phyloP scores from a whole-genome alignment of 176 grass and related monocot species.

The Puya raimondii region DNA sequence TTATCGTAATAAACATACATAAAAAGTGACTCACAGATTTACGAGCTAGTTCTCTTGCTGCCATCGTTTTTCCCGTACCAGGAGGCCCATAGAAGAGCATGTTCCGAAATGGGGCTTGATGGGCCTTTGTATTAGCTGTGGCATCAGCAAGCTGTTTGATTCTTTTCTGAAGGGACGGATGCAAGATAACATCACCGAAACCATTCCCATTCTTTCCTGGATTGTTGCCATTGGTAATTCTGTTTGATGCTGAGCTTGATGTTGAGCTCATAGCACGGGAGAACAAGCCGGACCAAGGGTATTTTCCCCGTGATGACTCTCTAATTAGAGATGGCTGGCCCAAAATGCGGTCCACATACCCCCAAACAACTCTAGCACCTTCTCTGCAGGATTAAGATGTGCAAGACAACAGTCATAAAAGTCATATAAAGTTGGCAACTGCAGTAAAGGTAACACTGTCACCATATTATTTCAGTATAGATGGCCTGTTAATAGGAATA shows the following conservation, averaged over 20 bases:
- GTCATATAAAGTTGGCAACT: background rate
- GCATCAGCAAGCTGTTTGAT: constrained; percentile 82
- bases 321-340: constrained; percentile 96
- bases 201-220: constrained; percentile 56
- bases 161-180: constrained; percentile 90
- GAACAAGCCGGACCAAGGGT: constrained; percentile 74
- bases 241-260: constrained; percentile 51
- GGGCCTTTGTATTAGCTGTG: constrained; percentile 87
- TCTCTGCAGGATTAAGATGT: constrained; percentile 43
- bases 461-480: background rate
- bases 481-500: no score
- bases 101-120: constrained; percentile 97
- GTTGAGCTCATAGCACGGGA: constrained; percentile 50
- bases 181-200: constrained; percentile 96
- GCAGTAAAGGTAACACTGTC: background rate
- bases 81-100: constrained; percentile 99
- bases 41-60: constrained; percentile 70
- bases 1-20: background rate
- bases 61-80: constrained; percentile 97
- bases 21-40: constrained; percentile 62
- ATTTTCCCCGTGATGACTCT: constrained; percentile 88
- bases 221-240: constrained; percentile 47
- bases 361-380: constrained; percentile 95
- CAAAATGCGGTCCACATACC: constrained; percentile 95
- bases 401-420: background rate